Conservation (phyloP, 441 rosid genomes). For the Hura crepitans region DNA sequence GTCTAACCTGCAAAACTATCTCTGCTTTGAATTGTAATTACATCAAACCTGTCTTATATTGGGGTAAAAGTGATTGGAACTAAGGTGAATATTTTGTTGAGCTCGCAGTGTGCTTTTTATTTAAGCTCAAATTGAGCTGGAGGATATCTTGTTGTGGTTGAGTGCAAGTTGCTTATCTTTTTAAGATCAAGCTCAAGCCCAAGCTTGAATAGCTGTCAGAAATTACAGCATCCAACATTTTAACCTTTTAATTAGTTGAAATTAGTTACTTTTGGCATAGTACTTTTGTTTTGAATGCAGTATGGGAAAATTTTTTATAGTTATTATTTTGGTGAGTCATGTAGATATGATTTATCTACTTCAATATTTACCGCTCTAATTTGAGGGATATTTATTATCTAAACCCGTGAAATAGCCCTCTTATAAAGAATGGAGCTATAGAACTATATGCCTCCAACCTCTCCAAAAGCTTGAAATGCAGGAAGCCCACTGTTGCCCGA, state of each 20-base stretch:
- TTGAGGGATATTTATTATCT: background rate
- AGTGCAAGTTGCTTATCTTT: background rate
- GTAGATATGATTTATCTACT: background rate
- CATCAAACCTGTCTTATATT: background rate
- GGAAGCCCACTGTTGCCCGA: background rate
- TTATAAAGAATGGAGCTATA: background rate
- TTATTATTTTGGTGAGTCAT: background rate
- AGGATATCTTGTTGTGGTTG: background rate
- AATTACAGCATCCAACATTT: background rate
- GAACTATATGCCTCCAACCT: background rate
- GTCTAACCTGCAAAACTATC: background rate
- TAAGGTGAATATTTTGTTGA: background rate
- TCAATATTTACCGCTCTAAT: background rate
- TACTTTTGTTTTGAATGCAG: background rate
- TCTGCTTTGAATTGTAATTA: background rate
- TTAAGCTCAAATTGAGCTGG: background rate
- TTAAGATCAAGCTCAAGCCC: background rate
- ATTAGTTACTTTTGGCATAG: background rate
- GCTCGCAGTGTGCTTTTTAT: background rate
- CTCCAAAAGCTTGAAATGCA: background rate
- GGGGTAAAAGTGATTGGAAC: background rate
- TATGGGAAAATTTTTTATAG: background rate
- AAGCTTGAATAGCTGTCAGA: background rate
- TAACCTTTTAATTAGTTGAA: background rate
- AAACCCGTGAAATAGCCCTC: background rate